A percentile compares a stretch with the other conserved stretches of the same genome.
These are phyloP conservation scores for Quercus variabilis DNA, from an alignment of 306 rosid species.

Conservation along the genomic window DNA sequence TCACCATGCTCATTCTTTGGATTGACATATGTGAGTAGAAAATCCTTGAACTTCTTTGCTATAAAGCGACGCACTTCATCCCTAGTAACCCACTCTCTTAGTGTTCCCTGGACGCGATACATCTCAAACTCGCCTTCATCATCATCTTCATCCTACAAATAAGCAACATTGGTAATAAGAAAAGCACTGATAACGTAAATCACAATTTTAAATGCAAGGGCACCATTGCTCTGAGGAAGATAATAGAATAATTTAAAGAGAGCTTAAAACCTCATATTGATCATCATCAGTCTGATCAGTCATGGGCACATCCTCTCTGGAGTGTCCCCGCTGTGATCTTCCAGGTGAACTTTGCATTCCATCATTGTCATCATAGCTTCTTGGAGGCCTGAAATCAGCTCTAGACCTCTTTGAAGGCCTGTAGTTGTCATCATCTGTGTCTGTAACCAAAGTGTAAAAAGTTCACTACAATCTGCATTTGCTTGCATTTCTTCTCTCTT, in stretches of 20 bases:
- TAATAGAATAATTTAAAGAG: constrained; percentile 6
- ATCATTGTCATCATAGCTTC: constrained; percentile 67
- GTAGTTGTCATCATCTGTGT: constrained; percentile 83
- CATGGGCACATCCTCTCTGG: constrained; percentile 78
- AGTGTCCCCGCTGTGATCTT: constrained; percentile 66
- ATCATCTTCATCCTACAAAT: constrained; percentile 73
- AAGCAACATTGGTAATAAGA: constrained; percentile 6
- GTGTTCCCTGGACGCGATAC: constrained; percentile 95
- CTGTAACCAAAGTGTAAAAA: constrained; percentile 40
- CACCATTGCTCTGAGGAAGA: background rate
- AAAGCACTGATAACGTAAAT: background rate
- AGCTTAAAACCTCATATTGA: constrained; percentile 47
- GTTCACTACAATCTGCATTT: background rate
- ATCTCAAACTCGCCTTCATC: constrained; percentile 72
- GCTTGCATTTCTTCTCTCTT: background rate
- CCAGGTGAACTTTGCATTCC: constrained; percentile 86
- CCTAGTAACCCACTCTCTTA: constrained; percentile 95
- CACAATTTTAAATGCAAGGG: background rate
- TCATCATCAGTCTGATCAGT: constrained; percentile 94
- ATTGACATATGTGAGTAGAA: constrained; percentile 72
- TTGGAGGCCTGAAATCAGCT: constrained; percentile 67
- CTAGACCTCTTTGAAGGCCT: constrained; percentile 86
- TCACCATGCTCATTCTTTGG: constrained; percentile 67
- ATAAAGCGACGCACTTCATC: constrained; percentile 95
- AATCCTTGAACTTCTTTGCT: constrained; percentile 81